Evolutionary conservation across 306 rosid species (phyloP).

Genomic region (Ziziphus jujuba): DNA sequence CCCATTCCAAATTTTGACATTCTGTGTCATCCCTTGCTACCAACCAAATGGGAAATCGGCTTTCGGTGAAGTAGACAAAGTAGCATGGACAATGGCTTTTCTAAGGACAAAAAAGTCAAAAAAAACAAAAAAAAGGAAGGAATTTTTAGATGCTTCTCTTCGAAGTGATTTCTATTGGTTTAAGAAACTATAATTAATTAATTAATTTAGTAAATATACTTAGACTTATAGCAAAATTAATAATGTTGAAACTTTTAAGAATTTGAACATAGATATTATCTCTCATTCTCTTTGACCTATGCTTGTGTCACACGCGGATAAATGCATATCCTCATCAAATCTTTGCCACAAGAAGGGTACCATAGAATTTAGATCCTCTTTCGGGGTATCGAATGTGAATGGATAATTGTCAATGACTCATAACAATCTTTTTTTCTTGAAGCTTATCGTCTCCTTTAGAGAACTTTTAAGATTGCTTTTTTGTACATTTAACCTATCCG

Average conservation of each 20-base stretch:
- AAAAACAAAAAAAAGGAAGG: background rate
- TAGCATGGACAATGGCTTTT: constrained; percentile 34
- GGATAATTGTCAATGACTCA: constrained; percentile 8
- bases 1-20: too few species aligned
- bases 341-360: background rate
- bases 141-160: constrained; percentile 13
- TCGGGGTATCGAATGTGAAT: constrained; percentile 23
- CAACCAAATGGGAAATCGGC: constrained; percentile 32
- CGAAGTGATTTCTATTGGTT: constrained; percentile 5
- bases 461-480: constrained; percentile 8
- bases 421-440: background rate
- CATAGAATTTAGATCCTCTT: constrained; percentile 8
- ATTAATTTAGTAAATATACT: background rate
- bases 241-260: constrained; percentile 40
- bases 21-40: too few species aligned
- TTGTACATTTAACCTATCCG: constrained; percentile 18
- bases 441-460: constrained; percentile 27
- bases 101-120: constrained; percentile 29
- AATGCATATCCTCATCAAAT: constrained; percentile 15
- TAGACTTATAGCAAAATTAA: constrained; percentile 13
- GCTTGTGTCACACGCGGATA: constrained; percentile 10
- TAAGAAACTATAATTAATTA: constrained; percentile 8
- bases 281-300: constrained; percentile 27
- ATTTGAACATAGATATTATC: constrained; percentile 39
- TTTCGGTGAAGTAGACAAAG: constrained; percentile 37